These are phyloP conservation scores for Enteropsectra breve DNA, from an alignment of 371 early-diverging fungal species.

Conservation along the genomic window DNA sequence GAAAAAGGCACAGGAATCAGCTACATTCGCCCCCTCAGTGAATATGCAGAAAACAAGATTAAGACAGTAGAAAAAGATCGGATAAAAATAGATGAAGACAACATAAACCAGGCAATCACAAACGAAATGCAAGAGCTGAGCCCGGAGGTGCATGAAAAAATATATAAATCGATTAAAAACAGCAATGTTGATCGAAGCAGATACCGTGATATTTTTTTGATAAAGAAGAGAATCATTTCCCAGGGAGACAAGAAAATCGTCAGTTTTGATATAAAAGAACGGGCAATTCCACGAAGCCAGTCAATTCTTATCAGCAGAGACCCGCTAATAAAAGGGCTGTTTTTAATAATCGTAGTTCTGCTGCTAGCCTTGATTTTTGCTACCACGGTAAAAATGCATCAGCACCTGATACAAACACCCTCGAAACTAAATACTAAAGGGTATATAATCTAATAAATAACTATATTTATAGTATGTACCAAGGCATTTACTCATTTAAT, in stretches of 20 bases:
- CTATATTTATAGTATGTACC: too few species aligned
- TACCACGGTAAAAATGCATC: conserved; percentile 54
- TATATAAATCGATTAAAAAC: conserved; percentile 28
- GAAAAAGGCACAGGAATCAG: too few species aligned
- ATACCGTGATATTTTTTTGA: conserved; percentile 53
- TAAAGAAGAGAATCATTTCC: conserved; percentile 47
- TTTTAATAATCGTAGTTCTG: conserved; percentile 43
- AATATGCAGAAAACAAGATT: too few species aligned
- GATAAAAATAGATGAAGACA: conserved; percentile 36
- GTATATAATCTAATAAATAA: too few species aligned
- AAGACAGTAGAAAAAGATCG: conserved; percentile 27
- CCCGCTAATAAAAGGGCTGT: conserved; percentile 19
- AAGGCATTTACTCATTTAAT: too few species aligned
- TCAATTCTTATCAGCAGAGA: conserved; percentile 20
- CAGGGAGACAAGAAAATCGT: conserved; percentile 46
- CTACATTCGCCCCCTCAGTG: too few species aligned
- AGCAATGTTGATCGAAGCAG: conserved; percentile 36
- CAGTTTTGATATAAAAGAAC: conserved; percentile 49
- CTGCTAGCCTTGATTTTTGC: conserved; percentile 52
- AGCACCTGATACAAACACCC: too few species aligned
- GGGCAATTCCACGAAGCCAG: conserved; percentile 42
- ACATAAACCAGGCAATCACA: conserved; percentile 21
- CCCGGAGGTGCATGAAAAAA: conserved; percentile 43
- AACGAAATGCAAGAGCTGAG: conserved; percentile 51
- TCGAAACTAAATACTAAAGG: too few species aligned